Base-by-base conservation (phyloP, 2,329 filamentous ascomycete genomes). In the Sporothrix brunneoviolacea region DNA sequence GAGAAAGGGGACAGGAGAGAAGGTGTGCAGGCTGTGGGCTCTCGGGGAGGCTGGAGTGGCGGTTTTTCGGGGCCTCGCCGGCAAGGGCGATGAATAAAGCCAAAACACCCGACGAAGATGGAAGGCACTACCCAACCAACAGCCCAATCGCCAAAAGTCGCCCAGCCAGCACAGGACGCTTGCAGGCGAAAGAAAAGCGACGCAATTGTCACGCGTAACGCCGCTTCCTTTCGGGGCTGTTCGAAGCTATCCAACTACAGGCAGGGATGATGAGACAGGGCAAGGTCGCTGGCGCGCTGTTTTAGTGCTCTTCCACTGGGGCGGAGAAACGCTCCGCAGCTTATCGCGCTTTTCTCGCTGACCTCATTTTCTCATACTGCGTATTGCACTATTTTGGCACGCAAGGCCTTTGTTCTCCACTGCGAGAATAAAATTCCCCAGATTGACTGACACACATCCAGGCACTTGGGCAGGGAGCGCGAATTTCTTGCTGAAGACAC, bases 71-170 rank as follows among this genome's bases (percentile, higher is more conserved):
- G 24, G 30, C 30, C 9, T 13, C 4, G 27, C 32, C 40, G 28
- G 35, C 35, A n/a, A n/a, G n/a, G n/a, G n/a, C n/a, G n/a, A 40
- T 48, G 36, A 39, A 48, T 48, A 48, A 48, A 40, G 45, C 45
- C 36, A 46, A 9, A 33, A 33, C 6, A 12, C 27, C 43, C 21
- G 24, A 33, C 22, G 28, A 22, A 24, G 33, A 30, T 16, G 22
- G 22, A 35, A 37, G 36, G 44, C 43, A 32, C 33, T 35, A 30
- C 22, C 32, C 33, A 30, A n/a, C 33, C 32, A 38, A n/a, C 44
- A 39, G n/a, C 33, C 44, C 44, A 47, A 47, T 47, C 35, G 37
- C 15, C 22, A 22, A 35, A 44, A 44, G 19, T 10, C 27, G 27
- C 24, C 16, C 40, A 15, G 41, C 32, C 32, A 33, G 32, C 32